Base-by-base conservation (phyloP, 257 asterid genomes). In the Cruciata laevipes region DNA sequence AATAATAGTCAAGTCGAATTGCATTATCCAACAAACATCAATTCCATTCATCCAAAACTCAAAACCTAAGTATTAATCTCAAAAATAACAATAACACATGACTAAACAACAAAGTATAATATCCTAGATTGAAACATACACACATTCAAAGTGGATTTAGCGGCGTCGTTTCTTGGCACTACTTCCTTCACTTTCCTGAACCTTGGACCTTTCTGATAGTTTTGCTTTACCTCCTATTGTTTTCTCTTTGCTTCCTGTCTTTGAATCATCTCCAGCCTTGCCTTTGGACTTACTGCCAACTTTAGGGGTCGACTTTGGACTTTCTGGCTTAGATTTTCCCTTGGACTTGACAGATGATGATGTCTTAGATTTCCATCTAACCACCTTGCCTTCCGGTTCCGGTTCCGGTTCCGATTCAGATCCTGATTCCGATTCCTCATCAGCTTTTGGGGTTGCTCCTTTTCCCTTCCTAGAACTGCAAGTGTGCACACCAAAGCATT, bases 91-190 rank as follows among this genome's bases (percentile, higher is more conserved):
- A 32, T 32, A 32, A 32, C 37, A 4, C 5, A 6, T 32, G 37
- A 32, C 37, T 32, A 32, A 6, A 6, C 0, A 32, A 7, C 3
- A 17, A 60, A 6, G 0, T 23, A 3, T 42, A 27, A 2, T 27
- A 27, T 27, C 30, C 30, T 27, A 27, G 30, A 27, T 27, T 27
- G 30, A 27, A 27, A n/a, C n/a, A n/a, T n/a, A n/a, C n/a, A n/a
- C n/a, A n/a, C n/a, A n/a, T n/a, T n/a, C n/a, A n/a, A n/a, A n/a
- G n/a, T n/a, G n/a, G n/a, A n/a, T 79, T 20, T 52, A 67, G 49
- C 70, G 79, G 33, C 79, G 78, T 52, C 93, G 83, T 73, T 87
- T 92, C 84, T 84, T 92, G 38, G 79, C 81, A 35, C 81, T 69
- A 72, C 79, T 83, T 5, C 79, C 25, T 78, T 82, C 96, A 61